These are phyloP conservation scores for Pinus tabuliformis DNA, from an alignment of 75 land plant species.

Conservation along the genomic window DNA sequence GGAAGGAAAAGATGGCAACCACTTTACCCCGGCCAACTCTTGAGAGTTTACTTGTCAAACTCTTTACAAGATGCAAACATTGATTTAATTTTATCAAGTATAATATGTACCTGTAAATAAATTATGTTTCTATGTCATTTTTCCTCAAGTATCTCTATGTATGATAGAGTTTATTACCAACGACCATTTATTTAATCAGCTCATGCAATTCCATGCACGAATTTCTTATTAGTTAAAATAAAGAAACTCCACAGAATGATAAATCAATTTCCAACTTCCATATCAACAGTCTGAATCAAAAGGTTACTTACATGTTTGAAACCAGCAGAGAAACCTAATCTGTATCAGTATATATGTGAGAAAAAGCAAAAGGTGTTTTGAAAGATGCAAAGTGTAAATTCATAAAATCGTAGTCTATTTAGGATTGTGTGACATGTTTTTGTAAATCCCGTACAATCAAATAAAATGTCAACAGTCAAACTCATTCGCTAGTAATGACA, in stretches of 20 bases:
- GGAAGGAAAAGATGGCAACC: neutral
- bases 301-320: neutral
- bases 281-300: neutral
- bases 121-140: neutral
- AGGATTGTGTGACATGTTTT: conserved; percentile 2
- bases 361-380: neutral
- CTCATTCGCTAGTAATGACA: neutral
- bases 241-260: neutral
- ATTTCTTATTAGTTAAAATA: neutral
- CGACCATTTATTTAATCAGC: neutral
- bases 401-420: neutral
- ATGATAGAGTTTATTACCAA: neutral
- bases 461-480: neutral
- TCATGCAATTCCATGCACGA: neutral
- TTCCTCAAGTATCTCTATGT: neutral
- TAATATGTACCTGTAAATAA: neutral
- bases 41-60: neutral
- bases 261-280: neutral
- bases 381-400: neutral
- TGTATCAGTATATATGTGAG: neutral
- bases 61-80: neutral
- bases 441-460: neutral
- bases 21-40: neutral
- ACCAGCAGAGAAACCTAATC: neutral
- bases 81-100: neutral